These are phyloP conservation scores for Candida maris DNA, from an alignment of 805 yeast species.

Conservation along the genomic window DNA sequence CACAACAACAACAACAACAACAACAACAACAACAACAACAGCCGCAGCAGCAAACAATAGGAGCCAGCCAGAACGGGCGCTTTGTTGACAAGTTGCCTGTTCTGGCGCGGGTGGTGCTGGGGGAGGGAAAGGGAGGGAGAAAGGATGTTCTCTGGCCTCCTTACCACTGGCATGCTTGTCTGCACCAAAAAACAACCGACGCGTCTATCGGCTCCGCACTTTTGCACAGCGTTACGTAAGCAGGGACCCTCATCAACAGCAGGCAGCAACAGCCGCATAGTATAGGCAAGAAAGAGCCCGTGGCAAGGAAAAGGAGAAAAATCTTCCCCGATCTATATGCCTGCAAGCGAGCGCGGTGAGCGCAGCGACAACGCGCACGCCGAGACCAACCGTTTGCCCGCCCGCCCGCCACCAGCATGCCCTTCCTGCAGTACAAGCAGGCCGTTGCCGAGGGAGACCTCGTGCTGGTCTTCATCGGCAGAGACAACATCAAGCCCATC, in stretches of 20 bases:
- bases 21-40: too few relatives aligned
- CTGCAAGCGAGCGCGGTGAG: not conserved
- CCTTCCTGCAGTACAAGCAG: conserved; percentile 49
- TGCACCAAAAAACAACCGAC: too few relatives aligned
- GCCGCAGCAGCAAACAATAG: too few relatives aligned
- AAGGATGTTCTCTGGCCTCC: too few relatives aligned
- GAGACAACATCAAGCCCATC: conserved; percentile 77
- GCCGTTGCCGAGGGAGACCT: conserved; percentile 81
- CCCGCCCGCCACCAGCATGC: conserved; percentile 11
- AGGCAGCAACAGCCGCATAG: not conserved
- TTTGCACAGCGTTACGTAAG: too few relatives aligned
- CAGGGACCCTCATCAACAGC: too few relatives aligned
- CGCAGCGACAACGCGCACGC: not conserved
- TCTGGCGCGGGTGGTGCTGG: not conserved
- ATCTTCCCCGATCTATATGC: not conserved
- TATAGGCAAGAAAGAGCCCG: not conserved
- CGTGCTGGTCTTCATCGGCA: conserved; percentile 79
- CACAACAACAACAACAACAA: too few relatives aligned
- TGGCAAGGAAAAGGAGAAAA: not conserved
- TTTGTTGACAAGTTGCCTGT: conserved; percentile 1
- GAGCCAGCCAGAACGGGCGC: too few relatives aligned
- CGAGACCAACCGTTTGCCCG: not conserved
- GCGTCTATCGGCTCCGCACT: not conserved
- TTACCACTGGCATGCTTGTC: too few relatives aligned
- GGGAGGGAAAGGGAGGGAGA: too few relatives aligned